phyloP scores from a whole-genome alignment of 768 basidiomycete genomes.

The Suillus fuscotomentosus region DNA sequence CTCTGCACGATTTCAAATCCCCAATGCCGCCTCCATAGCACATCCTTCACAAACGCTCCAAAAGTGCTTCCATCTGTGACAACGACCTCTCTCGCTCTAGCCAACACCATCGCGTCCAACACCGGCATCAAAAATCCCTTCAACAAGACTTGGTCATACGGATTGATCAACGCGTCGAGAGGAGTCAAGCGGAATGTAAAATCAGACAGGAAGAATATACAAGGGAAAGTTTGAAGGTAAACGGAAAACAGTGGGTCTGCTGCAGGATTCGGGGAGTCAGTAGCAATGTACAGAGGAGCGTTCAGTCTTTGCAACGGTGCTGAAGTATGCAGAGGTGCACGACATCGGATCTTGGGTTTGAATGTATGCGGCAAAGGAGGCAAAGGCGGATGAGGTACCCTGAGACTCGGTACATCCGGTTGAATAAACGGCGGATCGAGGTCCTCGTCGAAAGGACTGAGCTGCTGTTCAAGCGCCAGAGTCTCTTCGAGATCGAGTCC shows the following conservation, averaged over 20 bases:
- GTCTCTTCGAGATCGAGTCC: conserved; percentile 38
- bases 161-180: conserved; percentile 39
- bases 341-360: conserved; percentile 33
- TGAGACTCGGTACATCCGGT: conserved; percentile 18
- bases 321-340: conserved; percentile 34
- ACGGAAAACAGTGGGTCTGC: conserved; percentile 42
- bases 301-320: conserved; percentile 42
- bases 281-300: conserved; percentile 63
- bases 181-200: conserved; percentile 34
- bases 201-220: conserved; percentile 56
- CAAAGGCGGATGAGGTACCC: conserved; percentile 27
- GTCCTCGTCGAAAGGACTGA: conserved; percentile 1
- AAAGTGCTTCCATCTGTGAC: conserved; percentile 80
- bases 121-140: conserved; percentile 54
- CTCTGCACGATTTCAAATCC: conserved; percentile 48
- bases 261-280: conserved; percentile 47
- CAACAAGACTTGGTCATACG: conserved; percentile 48
- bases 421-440: conserved; percentile 18
- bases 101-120: conserved; percentile 69
- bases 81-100: conserved; percentile 53
- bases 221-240: conserved; percentile 60
- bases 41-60: conserved; percentile 63
- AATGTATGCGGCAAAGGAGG: conserved; percentile 20
- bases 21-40: conserved; percentile 64
- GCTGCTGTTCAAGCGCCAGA: conserved; percentile 24